Base-by-base conservation (phyloP, 306 rosid genomes). In the Citrullus amarus region DNA sequence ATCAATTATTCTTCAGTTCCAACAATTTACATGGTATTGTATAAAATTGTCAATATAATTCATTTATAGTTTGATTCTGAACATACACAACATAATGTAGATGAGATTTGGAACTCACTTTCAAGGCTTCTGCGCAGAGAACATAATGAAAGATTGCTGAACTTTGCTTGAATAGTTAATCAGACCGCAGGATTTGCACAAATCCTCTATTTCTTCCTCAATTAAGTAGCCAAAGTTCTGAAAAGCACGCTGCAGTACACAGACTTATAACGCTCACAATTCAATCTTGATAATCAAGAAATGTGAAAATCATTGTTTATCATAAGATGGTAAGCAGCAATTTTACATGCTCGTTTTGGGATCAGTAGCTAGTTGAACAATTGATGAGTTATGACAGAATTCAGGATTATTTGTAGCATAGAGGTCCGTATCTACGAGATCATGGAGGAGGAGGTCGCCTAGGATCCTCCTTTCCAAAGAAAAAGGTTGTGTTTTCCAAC, bases 121-220 rank as follows among this genome's bases (percentile, higher is more conserved):
- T 88, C 60, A 85, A 43, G 96, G 91, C 75, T 90, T 91, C 80
- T 89, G 96, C 75, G 96, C 90, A 18, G 92, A 84, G 79, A 93
- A 91, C 96, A 90, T 93, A 66, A 90, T 90, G 88, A 90, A 89
- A 81, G 88, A 85, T 63, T 84, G 86, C 82, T 90, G 89, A 79
- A 88, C 76, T 83, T 89, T 90, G 88, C 88, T 80, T 6, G 93
- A 88, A 86, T 87, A 93, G 85, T 89, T 91, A 18, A 88, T 90
- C 81, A 93, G 92, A 78, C 97, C 96, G 11, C 92, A 90, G 51
- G 93, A 91, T n/a, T 83, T 83, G 86, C 91, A 88, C 85, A 91
- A 80, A 76, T 90, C 96, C 80, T 81, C 75, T 58, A 89, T 93
- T 86, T 91, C 97, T 80, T 89, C 90, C 83, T 85, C 90, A 6